Conservation (phyloP, 2,329 filamentous ascomycete species). For the Parastagonospora avenae region DNA sequence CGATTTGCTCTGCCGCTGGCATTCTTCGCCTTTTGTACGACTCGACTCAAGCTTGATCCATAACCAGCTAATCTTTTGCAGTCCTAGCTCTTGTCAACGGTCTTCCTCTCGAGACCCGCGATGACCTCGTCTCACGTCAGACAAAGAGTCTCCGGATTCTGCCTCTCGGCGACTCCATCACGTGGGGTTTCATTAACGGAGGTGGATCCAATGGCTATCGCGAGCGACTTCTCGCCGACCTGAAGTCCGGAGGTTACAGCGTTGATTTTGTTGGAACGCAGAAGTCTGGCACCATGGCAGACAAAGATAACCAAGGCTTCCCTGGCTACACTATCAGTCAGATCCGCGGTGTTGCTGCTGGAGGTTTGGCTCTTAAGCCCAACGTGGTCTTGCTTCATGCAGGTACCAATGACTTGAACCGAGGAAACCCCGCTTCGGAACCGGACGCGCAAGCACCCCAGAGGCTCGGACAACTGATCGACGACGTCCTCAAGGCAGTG, state of each 20-base stretch:
- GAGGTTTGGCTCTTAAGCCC: conserved; percentile 11
- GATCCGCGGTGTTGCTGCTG: conserved; percentile 22
- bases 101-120: conserved; percentile 9
- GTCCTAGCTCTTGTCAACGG: conserved; percentile 6
- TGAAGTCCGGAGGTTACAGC: conserved; percentile 24
- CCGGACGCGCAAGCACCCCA: conserved; percentile 36
- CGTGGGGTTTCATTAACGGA: conserved; percentile 35
- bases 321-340: conserved; percentile 38
- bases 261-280: conserved; percentile 39
- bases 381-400: conserved; percentile 30
- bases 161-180: conserved; percentile 29
- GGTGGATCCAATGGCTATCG: conserved; percentile 41
- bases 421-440: conserved; percentile 16
- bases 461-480: conserved; percentile 41
- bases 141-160: conserved; percentile 18
- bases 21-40: no score
- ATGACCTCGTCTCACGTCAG: conserved; percentile 5
- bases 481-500: conserved; percentile 34
- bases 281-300: conserved; percentile 34
- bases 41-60: no score
- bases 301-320: conserved; percentile 42
- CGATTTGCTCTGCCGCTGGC: no score
- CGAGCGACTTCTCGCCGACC: conserved; percentile 25
- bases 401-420: conserved; percentile 28
- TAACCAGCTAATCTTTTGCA: background rate